Evolutionary conservation across 2,329 filamentous ascomycete species (phyloP).

Genomic region (Alternaria brassicicola): DNA sequence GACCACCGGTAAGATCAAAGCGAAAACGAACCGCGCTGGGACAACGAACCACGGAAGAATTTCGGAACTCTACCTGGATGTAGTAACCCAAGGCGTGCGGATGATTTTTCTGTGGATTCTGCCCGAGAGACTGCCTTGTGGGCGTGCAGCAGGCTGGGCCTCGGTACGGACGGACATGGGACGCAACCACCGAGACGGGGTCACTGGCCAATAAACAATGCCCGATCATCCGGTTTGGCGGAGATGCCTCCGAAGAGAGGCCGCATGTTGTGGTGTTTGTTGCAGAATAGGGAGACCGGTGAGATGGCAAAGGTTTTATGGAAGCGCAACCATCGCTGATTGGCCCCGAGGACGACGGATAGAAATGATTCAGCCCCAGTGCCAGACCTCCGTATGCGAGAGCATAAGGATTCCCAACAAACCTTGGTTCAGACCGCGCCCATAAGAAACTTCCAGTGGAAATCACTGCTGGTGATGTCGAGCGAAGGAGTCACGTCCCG

Average conservation of each 20-base stretch:
- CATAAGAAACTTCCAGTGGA: slow-evolving; percentile 45
- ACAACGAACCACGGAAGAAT: neutral
- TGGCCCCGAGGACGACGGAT: neutral
- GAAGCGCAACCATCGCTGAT: neutral
- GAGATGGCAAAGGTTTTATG: neutral
- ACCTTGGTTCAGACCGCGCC: slow-evolving; percentile 33
- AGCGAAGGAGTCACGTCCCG: slow-evolving; percentile 39
- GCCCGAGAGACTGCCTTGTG: neutral
- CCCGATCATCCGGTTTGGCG: neutral
- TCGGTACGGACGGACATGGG: slow-evolving; percentile 2
- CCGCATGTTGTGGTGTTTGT: neutral
- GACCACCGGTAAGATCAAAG: neutral
- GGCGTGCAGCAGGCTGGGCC: neutral
- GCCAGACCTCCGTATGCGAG: neutral
- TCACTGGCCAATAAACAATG: neutral
- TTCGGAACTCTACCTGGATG: neutral
- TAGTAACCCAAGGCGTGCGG: neutral
- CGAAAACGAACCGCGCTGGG: neutral
- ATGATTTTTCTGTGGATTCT: neutral
- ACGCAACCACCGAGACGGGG: neutral
- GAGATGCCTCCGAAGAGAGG: neutral
- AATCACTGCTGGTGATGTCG: slow-evolving; percentile 40
- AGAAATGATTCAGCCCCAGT: neutral
- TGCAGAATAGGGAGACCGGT: neutral
- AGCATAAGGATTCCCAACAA: neutral